Conservation (phyloP, 441 rosid genomes). For the Populus hybrid region DNA sequence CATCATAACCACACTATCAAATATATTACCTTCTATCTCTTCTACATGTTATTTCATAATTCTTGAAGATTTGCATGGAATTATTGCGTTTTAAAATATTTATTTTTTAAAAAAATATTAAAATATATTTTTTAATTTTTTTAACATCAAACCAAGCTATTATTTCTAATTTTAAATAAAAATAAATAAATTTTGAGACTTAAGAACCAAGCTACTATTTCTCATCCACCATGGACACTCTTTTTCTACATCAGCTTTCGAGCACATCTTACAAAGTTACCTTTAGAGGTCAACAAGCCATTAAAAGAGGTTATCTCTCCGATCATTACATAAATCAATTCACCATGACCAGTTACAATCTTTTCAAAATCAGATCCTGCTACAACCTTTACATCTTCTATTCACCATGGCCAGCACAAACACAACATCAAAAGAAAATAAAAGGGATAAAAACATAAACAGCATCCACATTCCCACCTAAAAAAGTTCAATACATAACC, state of each 20-base stretch:
- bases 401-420: background rate
- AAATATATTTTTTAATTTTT: too few relatives aligned
- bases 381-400: background rate
- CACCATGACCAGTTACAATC: background rate
- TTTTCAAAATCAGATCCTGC: background rate
- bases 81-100: too few relatives aligned
- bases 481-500: conserved; percentile 32
- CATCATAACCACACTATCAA: too few relatives aligned
- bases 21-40: background rate
- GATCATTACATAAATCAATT: background rate
- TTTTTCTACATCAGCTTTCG: background rate
- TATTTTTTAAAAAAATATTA: too few relatives aligned
- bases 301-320: too few relatives aligned
- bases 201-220: too few relatives aligned
- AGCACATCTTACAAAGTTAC: background rate
- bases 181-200: too few relatives aligned
- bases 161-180: too few relatives aligned
- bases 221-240: background rate
- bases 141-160: too few relatives aligned
- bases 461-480: background rate
- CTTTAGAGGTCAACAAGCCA: too few relatives aligned
- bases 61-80: background rate
- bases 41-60: background rate
- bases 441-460: background rate
- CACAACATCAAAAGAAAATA: background rate